Evolutionary conservation across 805 yeast genomes (phyloP).

Genomic region (Metschnikowia noctiluminum): DNA sequence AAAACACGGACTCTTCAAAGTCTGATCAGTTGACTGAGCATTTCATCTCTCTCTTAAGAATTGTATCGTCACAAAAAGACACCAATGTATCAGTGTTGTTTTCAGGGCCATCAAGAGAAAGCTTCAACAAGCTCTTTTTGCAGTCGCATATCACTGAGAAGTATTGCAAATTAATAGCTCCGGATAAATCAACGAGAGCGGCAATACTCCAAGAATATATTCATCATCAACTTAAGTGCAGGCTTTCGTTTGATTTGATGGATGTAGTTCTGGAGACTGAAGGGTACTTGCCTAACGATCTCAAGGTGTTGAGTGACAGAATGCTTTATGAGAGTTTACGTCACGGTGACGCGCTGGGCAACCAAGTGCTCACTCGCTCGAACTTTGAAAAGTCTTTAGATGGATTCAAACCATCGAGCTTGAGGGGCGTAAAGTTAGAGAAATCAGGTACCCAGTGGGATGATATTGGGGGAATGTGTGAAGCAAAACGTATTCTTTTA

Average conservation of each 20-base stretch:
- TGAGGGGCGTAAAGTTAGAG: slow-evolving; percentile 83
- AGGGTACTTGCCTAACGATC: slow-evolving; percentile 84
- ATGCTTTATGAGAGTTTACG: slow-evolving; percentile 48
- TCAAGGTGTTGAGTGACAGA: slow-evolving; percentile 68
- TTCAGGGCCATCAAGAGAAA: slow-evolving; percentile 61
- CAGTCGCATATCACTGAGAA: slow-evolving; percentile 72
- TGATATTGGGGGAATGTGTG: slow-evolving; percentile 84
- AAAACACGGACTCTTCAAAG: slow-evolving; percentile 54
- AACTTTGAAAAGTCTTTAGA: slow-evolving; percentile 56
- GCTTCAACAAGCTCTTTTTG: slow-evolving; percentile 57
- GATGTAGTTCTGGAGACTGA: slow-evolving; percentile 66
- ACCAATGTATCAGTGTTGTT: slow-evolving; percentile 55
- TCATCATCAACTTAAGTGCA: slow-evolving; percentile 23
- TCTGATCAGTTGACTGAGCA: slow-evolving; percentile 66
- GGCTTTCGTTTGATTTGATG: slow-evolving; percentile 41
- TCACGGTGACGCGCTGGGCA: neutral
- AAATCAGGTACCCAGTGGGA: slow-evolving; percentile 75
- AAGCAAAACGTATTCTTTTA: slow-evolving; percentile 68
- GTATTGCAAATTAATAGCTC: slow-evolving; percentile 58
- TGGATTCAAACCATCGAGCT: slow-evolving; percentile 73
- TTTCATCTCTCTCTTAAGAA: slow-evolving; percentile 43
- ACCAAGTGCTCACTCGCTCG: slow-evolving; percentile 18
- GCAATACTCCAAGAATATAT: slow-evolving; percentile 43
- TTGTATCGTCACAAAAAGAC: slow-evolving; percentile 42
- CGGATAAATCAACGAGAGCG: slow-evolving; percentile 60